Evolutionary conservation across 768 basidiomycete genomes (phyloP).

Genomic region (Podaxis sp.): DNA sequence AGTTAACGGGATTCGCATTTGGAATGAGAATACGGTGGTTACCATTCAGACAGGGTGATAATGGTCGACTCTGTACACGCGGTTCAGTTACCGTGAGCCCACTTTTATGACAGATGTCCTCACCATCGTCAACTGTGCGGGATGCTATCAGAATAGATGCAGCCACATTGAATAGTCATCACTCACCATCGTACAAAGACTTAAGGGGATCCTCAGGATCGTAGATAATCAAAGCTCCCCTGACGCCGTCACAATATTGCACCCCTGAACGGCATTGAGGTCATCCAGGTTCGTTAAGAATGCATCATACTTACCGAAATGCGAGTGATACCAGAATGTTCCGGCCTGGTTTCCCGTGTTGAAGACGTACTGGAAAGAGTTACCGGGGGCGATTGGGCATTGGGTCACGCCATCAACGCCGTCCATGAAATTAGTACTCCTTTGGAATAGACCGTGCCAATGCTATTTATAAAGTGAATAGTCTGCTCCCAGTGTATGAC

Average conservation of each 20-base stretch:
- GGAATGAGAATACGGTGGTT: neutral
- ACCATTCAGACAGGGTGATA: constrained; percentile 38
- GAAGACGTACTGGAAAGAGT: constrained; percentile 38
- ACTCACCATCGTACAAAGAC: constrained; percentile 15
- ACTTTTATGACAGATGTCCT: constrained; percentile 14
- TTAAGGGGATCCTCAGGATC: constrained; percentile 21
- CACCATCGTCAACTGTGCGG: constrained; percentile 31
- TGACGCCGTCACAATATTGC: constrained; percentile 45
- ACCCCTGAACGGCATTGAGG: constrained; percentile 14
- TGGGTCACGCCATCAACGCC: constrained; percentile 35
- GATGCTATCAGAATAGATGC: neutral
- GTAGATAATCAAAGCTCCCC: constrained; percentile 35
- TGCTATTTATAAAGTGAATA: constrained; percentile 26
- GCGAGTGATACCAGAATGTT: constrained; percentile 36
- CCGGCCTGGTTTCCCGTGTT: constrained; percentile 29
- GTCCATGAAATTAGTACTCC: constrained; percentile 33
- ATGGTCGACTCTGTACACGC: constrained; percentile 29
- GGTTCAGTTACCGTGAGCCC: constrained; percentile 21
- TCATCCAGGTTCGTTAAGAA: neutral
- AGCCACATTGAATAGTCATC: neutral
- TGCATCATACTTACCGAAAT: constrained; percentile 8
- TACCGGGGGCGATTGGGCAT: constrained; percentile 34
- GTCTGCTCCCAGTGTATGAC: neutral
- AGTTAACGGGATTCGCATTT: neutral
- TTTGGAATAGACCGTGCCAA: constrained; percentile 39